Evolutionary conservation across 176 grass and related monocot species (phyloP).

Genomic region (Tillandsia leiboldiana): DNA sequence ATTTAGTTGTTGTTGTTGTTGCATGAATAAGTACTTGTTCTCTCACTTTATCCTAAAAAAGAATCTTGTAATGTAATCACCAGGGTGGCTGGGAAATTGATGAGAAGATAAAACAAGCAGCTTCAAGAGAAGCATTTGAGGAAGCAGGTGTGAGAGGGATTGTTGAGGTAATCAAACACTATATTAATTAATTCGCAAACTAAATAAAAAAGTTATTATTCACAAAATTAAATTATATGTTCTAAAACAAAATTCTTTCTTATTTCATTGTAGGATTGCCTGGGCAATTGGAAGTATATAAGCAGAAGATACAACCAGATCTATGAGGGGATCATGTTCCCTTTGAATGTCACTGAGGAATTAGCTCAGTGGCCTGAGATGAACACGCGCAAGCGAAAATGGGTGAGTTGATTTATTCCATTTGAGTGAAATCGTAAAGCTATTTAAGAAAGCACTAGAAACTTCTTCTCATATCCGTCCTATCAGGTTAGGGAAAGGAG

Average conservation of each 20-base stretch:
- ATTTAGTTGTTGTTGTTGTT: too few species aligned
- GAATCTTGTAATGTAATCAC: not conserved
- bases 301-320: slow-evolving; percentile 61
- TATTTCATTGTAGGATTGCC: slow-evolving; percentile 5
- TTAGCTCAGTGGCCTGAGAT: slow-evolving; percentile 85
- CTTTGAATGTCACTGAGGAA: slow-evolving; percentile 58
- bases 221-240: too few species aligned
- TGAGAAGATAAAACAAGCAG: slow-evolving; percentile 9
- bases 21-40: too few species aligned
- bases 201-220: too few species aligned
- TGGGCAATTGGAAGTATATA: slow-evolving; percentile 70
- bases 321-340: slow-evolving; percentile 81
- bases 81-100: slow-evolving; percentile 17
- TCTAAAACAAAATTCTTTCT: too few species aligned
- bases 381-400: slow-evolving; percentile 51
- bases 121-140: slow-evolving; percentile 7
- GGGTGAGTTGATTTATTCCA: slow-evolving; percentile 33
- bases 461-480: too few species aligned
- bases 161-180: not conserved
- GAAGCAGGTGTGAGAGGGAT: slow-evolving; percentile 15
- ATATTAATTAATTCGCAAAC: too few species aligned
- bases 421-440: not conserved
- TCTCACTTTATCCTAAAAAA: too few species aligned
- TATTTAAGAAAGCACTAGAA: too few species aligned
- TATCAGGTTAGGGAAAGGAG: too few species aligned